These are phyloP conservation scores for Trichopus zeylanicus DNA, from an alignment of 116 monocot species.

Conservation along the genomic window DNA sequence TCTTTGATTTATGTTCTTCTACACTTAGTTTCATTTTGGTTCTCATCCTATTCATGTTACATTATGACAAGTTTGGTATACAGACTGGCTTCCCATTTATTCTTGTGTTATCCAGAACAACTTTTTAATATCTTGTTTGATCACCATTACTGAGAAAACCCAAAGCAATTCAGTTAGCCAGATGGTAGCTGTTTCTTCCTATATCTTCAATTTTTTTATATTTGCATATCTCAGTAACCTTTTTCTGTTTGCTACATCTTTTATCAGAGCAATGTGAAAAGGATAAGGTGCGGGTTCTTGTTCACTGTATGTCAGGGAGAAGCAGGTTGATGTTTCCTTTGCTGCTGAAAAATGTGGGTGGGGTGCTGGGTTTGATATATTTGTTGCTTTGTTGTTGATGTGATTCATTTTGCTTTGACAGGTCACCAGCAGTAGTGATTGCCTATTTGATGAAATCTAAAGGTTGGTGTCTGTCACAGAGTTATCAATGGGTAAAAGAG, in stretches of 20 bases:
- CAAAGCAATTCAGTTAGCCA: no score
- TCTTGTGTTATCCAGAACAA: no score
- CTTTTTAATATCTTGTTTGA: no score
- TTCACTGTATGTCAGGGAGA: constrained; percentile 94
- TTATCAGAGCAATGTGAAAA: constrained; percentile 73
- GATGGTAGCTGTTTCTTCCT: no score
- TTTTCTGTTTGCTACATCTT: not conserved
- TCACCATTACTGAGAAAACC: no score
- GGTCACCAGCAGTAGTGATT: constrained; percentile 84
- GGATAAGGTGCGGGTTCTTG: constrained; percentile 83
- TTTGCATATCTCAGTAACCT: not conserved
- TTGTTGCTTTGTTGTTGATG: not conserved
- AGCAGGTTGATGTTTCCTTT: constrained; percentile 46
- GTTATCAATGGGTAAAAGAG: constrained; percentile 90
- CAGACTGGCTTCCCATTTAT: no score
- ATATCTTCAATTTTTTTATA: not conserved
- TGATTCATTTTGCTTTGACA: constrained; percentile 18
- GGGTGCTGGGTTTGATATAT: not conserved
- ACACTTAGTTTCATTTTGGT: no score
- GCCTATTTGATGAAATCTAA: constrained; percentile 78
- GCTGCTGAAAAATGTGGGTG: no score
- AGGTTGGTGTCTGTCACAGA: constrained; percentile 73
- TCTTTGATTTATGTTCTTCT: no score
- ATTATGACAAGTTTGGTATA: no score
- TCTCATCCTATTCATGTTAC: no score